These are phyloP conservation scores for Cystobasidium tubakii DNA, from an alignment of 768 basidiomycete species.

Conservation along the genomic window DNA sequence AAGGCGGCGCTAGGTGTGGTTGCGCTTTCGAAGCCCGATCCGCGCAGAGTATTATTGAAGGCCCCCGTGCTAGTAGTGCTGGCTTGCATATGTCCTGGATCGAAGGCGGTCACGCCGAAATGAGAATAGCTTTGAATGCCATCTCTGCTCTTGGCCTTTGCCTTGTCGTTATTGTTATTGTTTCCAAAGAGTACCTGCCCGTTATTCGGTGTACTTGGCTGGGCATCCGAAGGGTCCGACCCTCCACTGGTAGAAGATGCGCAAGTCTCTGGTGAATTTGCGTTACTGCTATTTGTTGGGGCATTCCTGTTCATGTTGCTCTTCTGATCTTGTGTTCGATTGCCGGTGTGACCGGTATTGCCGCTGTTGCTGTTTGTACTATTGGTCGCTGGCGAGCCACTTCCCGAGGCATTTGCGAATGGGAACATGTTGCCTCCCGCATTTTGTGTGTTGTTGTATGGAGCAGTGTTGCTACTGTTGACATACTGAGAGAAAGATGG, in stretches of 20 bases:
- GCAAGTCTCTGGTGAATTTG: conserved; percentile 11
- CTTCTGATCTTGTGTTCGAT: not conserved
- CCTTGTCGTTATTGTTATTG: not conserved
- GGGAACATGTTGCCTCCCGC: not conserved
- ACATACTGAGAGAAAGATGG: not conserved
- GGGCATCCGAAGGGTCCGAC: conserved; percentile 22
- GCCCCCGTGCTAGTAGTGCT: not conserved
- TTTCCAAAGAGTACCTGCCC: not conserved
- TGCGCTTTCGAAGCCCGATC: not conserved
- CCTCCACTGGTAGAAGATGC: not conserved
- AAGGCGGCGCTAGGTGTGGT: conserved; percentile 30
- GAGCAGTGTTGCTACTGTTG: not conserved
- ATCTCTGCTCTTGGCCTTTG: not conserved
- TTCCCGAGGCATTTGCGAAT: not conserved
- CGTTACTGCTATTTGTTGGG: not conserved
- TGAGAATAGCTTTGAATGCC: not conserved
- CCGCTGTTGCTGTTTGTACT: not conserved
- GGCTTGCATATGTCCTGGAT: not conserved
- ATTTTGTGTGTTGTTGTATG: not conserved
- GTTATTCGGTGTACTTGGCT: conserved; percentile 5
- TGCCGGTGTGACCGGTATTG: not conserved
- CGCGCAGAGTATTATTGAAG: not conserved
- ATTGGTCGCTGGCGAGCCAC: not conserved
- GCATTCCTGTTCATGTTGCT: not conserved
- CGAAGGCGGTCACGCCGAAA: not conserved